phyloP scores from a whole-genome alignment of 768 basidiomycete genomes.

The Tricholoma sp. region DNA sequence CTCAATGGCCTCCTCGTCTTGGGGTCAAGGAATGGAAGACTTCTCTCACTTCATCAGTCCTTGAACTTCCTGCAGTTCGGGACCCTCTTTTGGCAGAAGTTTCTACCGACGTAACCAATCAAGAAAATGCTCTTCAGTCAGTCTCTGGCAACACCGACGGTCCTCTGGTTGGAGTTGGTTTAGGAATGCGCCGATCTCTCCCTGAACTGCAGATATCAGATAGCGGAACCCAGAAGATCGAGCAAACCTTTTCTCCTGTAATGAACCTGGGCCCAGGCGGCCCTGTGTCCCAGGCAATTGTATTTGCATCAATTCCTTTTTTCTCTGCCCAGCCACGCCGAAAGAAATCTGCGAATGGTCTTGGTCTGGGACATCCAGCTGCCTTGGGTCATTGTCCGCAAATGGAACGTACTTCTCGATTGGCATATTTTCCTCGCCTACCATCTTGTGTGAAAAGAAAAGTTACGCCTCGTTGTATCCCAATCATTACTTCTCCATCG shows the following conservation, averaged over 20 bases:
- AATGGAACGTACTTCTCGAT: not conserved
- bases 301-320: not conserved
- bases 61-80: not conserved
- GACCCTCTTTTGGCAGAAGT: not conserved
- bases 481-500: not conserved
- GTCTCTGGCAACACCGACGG: not conserved
- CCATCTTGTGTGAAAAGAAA: not conserved
- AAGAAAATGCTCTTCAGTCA: not conserved
- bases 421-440: not conserved
- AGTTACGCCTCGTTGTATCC: not conserved
- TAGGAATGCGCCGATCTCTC: not conserved
- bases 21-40: not conserved
- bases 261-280: not conserved
- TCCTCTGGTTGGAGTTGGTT: not conserved
- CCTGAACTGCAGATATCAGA: not conserved
- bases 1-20: not conserved
- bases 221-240: not conserved
- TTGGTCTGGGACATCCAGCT: conserved; percentile 11
- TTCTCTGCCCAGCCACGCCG: not conserved
- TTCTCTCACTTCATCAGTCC: not conserved
- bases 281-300: not conserved
- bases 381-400: not conserved
- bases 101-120: not conserved
- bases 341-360: conserved; percentile 7
- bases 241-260: not conserved